Base-by-base conservation (phyloP, 1,284 basidiomycete genomes). In the Lentinus polychrous region DNA sequence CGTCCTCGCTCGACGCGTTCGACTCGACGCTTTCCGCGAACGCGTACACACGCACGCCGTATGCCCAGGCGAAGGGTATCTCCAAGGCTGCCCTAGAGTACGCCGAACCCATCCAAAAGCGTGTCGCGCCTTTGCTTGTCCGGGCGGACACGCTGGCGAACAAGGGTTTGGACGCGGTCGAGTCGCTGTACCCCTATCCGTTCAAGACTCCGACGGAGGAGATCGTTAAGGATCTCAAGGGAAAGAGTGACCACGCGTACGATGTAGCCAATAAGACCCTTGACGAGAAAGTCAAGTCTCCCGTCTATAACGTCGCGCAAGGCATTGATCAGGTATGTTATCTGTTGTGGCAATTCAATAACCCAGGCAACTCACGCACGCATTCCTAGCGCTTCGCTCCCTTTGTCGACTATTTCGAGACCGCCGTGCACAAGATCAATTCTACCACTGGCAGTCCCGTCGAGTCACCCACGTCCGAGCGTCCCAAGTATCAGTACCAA, bases 191-290 rank as follows among this genome's bases (percentile, higher is more conserved):
- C 61, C 87, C 86, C 10, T 85, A 83, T 61, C 78, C 86, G 4
- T 89, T 90, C 74, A 71, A 79, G 52, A 77, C 77, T 8, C 78
- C 79, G 54, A 79, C 85, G 2, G 82, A 84, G 57, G 84, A 88
- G 7, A 76, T 90, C 23, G 70, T 71, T 27, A 72, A 67, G n/a
- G 78, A 76, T 52, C 70, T 87, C 37, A 78, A 74, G 57, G 71
- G 78, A 51, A 69, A 69, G 48, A 75, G 72, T 45, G 73, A 83
- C 55, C 75, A 70, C 52, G 81, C 78, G 32, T 69, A 75, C 46
- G 71, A 69, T 32, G 67, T 73, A 17, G 81, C 80, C n/a, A 76
- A 76, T 64, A 81, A 82, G 68, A 76, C 75, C 3, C 70, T 86
- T 53, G 83, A 86, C 52, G 77, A 81, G 59, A 75, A 66, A 32